Evolutionary conservation across 148 eudicot species (phyloP), one percentile per base, ranked within the genome.

Genomic region (Rhododendron vialii): DNA sequence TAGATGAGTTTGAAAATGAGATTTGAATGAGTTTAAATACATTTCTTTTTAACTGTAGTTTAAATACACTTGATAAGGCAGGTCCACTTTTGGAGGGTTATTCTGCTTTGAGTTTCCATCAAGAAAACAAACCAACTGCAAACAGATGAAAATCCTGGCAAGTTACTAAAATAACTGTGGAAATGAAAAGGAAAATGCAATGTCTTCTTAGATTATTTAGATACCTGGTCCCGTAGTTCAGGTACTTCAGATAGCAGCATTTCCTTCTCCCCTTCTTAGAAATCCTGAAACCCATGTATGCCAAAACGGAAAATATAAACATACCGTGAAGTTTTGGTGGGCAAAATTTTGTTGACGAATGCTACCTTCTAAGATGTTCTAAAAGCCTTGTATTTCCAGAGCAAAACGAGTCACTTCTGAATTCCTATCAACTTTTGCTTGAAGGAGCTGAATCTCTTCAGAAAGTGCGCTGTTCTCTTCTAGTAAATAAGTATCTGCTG

Each of bases 391-490:
- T 95, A 82, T 95, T 95, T 97, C 99, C 85, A 89, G 83, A 76
- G 99, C 99, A 89, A 97, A 97, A 26, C 98, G 95, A 50, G 98
- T 97, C 78, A 97, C 99, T 92, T 97, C 99, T 55, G 99, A 98
- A 74, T 97, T 97, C 87, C 88, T 93, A 80, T 97, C 98, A 84
- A 93, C 88, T 90, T 92, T 97, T 85, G 93, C 91, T 90, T 88
- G 95, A 78, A 94, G 93, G 78, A 94, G 84, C 89, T 93, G 92
- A 86, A 91, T 93, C 94, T 97, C 98, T 86, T 94, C 93, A 15
- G 84, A 83, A 12, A 95, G 96, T 84, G 93, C 93, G 83, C 88
- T 86, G 88, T 95, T 97, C 90, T 97, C 99, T 89, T 97, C 94
- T 36, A 87, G 81, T 83, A 97, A 85, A 88, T 92, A 94, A 86